A percentile compares a stretch with the other conserved stretches of the same genome.
These are phyloP conservation scores for Selenicereus undatus DNA, from an alignment of 148 eudicot species.

Conservation along the genomic window DNA sequence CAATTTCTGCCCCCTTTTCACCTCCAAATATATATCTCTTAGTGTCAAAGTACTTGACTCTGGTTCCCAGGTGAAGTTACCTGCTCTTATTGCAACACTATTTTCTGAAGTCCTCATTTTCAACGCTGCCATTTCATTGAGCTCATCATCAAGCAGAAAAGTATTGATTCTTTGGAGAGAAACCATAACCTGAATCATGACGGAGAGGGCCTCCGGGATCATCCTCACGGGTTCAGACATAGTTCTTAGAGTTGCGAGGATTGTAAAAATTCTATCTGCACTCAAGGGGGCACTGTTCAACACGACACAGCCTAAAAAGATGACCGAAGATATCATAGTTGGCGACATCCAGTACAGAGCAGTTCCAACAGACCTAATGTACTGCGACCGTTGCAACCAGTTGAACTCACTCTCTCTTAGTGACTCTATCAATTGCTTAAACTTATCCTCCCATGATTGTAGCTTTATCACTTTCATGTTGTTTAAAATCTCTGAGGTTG, in stretches of 20 bases:
- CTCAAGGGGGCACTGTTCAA: conserved; percentile 40
- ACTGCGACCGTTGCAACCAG: conserved; percentile 39
- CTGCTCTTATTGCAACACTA: conserved; percentile 27
- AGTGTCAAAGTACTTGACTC: conserved; percentile 33
- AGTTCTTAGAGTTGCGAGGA: conserved; percentile 10
- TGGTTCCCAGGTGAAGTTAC: conserved; percentile 54
- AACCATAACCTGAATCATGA: conserved; percentile 4
- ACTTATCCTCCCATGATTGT: conserved; percentile 67
- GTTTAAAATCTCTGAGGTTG: conserved; percentile 53
- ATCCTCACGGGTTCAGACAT: conserved; percentile 11
- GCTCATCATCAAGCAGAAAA: conserved; percentile 41
- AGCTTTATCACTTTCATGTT: conserved; percentile 67
- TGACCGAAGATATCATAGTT: conserved; percentile 46
- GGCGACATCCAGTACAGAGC: conserved; percentile 62
- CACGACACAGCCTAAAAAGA: conserved; percentile 45
- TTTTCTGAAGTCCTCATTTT: conserved; percentile 8
- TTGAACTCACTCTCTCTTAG: conserved; percentile 44
- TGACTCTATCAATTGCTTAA: conserved; percentile 42
- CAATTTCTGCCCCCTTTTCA: conserved; percentile 35
- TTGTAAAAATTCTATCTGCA: conserved; percentile 11
- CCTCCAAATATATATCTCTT: conserved; percentile 36
- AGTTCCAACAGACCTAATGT: conserved; percentile 32
- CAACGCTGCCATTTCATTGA: conserved; percentile 21
- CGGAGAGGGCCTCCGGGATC: conserved; percentile 13
- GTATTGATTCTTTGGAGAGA: conserved; percentile 16